phyloP scores from a whole-genome alignment of 805 yeast genomes.

The Hermanozyma aechmeae region DNA sequence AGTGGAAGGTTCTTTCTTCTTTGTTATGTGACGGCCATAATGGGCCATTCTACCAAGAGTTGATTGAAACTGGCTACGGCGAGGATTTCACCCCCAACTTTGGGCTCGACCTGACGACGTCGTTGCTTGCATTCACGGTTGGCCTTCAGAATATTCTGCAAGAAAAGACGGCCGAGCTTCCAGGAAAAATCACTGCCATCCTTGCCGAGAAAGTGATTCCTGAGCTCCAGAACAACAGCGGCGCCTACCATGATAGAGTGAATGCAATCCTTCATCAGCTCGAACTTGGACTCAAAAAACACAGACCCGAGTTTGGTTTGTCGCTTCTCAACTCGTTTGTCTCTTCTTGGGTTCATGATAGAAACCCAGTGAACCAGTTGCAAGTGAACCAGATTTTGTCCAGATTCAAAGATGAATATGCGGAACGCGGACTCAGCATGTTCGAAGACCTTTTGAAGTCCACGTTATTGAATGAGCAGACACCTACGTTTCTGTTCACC shows the following conservation, averaged over 20 bases:
- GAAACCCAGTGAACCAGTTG: slow-evolving; percentile 64
- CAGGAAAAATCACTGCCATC: slow-evolving; percentile 36
- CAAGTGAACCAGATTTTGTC: slow-evolving; percentile 54
- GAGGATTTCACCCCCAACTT: slow-evolving; percentile 81
- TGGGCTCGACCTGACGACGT: slow-evolving; percentile 78
- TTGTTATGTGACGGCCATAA: slow-evolving; percentile 85
- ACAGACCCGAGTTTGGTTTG: slow-evolving; percentile 85
- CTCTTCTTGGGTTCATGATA: slow-evolving; percentile 79
- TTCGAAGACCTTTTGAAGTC: slow-evolving; percentile 53
- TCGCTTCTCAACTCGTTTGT: slow-evolving; percentile 60
- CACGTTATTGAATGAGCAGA: slow-evolving; percentile 34
- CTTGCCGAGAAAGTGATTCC: slow-evolving; percentile 32
- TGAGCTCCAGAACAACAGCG: slow-evolving; percentile 15
- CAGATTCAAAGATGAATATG: slow-evolving; percentile 55
- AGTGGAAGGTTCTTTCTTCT: slow-evolving; percentile 60
- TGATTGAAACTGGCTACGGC: slow-evolving; percentile 79
- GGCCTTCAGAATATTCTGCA: slow-evolving; percentile 71
- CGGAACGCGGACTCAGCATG: slow-evolving; percentile 36
- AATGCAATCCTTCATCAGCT: slow-evolving; percentile 83
- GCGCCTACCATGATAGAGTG: slow-evolving; percentile 35
- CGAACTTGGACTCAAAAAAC: slow-evolving; percentile 76
- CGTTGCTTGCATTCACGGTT: slow-evolving; percentile 66
- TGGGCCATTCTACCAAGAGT: slow-evolving; percentile 77
- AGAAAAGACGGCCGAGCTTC: slow-evolving; percentile 39
- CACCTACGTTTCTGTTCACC: slow-evolving; percentile 58